phyloP scores from a whole-genome alignment of 1,284 basidiomycete genomes.

The Singerocomus rubriflavus region DNA sequence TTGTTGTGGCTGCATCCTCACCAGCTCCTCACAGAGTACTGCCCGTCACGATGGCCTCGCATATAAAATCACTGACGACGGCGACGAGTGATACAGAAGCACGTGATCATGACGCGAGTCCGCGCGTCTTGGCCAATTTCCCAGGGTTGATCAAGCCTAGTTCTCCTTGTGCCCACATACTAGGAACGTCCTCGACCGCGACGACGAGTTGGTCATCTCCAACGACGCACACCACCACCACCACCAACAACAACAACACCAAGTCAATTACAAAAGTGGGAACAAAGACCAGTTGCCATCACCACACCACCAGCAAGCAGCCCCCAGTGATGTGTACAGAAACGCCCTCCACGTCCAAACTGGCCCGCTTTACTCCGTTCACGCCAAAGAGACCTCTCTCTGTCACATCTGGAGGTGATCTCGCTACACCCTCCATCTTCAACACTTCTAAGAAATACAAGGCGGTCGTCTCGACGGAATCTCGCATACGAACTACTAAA shows the following conservation, averaged over 20 bases:
- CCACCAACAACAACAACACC: background rate
- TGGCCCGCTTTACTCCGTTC: slow-evolving; percentile 39
- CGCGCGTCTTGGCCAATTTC: slow-evolving; percentile 27
- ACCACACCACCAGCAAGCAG: slow-evolving; percentile 3
- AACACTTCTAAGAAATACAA: slow-evolving; percentile 64
- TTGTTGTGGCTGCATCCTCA: no score
- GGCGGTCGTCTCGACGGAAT: slow-evolving; percentile 59
- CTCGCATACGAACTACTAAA: slow-evolving; percentile 41
- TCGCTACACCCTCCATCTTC: slow-evolving; percentile 42
- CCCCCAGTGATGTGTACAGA: slow-evolving; percentile 4
- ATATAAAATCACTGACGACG: background rate
- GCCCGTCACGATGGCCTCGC: slow-evolving; percentile 2
- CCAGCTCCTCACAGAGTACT: no score
- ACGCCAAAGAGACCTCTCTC: slow-evolving; percentile 56
- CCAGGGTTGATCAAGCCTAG: slow-evolving; percentile 29
- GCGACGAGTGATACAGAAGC: background rate
- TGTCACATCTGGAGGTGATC: slow-evolving; percentile 21
- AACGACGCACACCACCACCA: background rate
- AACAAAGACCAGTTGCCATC: slow-evolving; percentile 2
- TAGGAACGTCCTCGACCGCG: slow-evolving; percentile 1
- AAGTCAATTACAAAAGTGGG: background rate
- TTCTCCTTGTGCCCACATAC: background rate
- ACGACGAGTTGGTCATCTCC: background rate
- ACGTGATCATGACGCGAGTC: slow-evolving; percentile 28
- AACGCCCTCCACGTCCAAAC: slow-evolving; percentile 30